Base-by-base conservation (phyloP, 768 basidiomycete genomes). In the Podaxis sp. region DNA sequence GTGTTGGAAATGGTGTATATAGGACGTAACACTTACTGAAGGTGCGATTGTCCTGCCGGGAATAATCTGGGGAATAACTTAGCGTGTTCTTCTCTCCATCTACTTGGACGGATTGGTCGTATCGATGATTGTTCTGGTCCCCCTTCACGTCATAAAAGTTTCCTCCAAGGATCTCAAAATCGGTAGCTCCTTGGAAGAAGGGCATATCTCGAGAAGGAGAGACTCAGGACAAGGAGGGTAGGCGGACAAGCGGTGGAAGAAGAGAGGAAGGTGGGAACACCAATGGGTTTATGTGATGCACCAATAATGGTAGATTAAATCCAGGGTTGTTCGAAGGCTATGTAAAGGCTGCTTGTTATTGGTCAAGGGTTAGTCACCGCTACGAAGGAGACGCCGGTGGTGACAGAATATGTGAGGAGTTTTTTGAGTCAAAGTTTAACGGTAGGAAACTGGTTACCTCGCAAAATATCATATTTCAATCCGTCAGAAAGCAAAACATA, bases 81-180 rank as follows among this genome's bases (percentile, higher is more conserved):
- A 27, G n/a, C 7, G 14, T 28, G 7, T 60, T 60, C 6, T 16
- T 13, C 9, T 36, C 18, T 23, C 59, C 59, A 7, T 18, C 25
- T 9, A 60, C 32, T 0, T 53, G 32, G 11, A 60, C 5, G 7
- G 59, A 60, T 14, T 53, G 25, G 42, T 60, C 36, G 18, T 25
- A 3, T n/a, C 46, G 36, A 16, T 47, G 14, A 10, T 52, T 60
- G 28, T 44, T 35, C 28, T 53, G 50, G 27, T 44, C 23, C 16
- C 58, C 51, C 6, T n/a, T 18, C 18, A 53, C 21, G 5, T 60
- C 59, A 16, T 46, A 36, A 21, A 60, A 57, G 9, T 16, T 21
- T 47, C 55, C 55, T 47, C 44, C 44, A 23, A 36, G 35, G 42
- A 57, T 57, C 2, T 57, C 55, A 14, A 57, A 57, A 57, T 57